Percentiles rank a stretch among this genome's conserved stretches.
phyloP scores from a whole-genome alignment of 2,329 filamentous ascomycete species.

The Cercospora sp. region DNA sequence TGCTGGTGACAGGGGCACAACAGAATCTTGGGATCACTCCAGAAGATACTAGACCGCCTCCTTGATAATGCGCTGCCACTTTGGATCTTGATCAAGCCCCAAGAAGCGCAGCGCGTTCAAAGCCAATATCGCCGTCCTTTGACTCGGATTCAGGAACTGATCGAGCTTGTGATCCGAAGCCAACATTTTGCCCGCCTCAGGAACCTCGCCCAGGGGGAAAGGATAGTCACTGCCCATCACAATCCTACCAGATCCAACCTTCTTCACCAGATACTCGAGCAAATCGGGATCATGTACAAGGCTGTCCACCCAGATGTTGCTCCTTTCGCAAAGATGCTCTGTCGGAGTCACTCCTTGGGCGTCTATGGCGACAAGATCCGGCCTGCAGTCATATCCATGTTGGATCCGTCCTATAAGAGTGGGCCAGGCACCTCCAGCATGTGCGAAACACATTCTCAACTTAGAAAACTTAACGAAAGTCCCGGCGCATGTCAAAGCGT shows the following conservation, averaged over 20 bases:
- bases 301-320: slow-evolving; percentile 22
- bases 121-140: slow-evolving; percentile 19
- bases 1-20: not conserved
- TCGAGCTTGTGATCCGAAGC: slow-evolving; percentile 9
- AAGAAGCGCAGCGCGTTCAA: slow-evolving; percentile 16
- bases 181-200: slow-evolving; percentile 17
- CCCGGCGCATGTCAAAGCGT: slow-evolving; percentile 14
- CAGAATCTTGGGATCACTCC: not conserved
- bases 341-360: slow-evolving; percentile 13
- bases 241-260: slow-evolving; percentile 18
- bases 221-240: slow-evolving; percentile 23
- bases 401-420: slow-evolving; percentile 18
- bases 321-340: slow-evolving; percentile 7
- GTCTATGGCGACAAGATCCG: slow-evolving; percentile 15
- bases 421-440: slow-evolving; percentile 19
- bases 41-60: not conserved
- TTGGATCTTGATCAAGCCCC: slow-evolving; percentile 8
- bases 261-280: slow-evolving; percentile 21
- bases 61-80: slow-evolving; percentile 5
- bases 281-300: slow-evolving; percentile 21
- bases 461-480: slow-evolving; percentile 16
- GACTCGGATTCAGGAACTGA: slow-evolving; percentile 8
- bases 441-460: slow-evolving; percentile 20
- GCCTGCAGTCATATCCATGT: slow-evolving; percentile 19
- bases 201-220: slow-evolving; percentile 18